Base-by-base conservation (phyloP, 2,329 filamentous ascomycete genomes). In the Fusarium equiseti region DNA sequence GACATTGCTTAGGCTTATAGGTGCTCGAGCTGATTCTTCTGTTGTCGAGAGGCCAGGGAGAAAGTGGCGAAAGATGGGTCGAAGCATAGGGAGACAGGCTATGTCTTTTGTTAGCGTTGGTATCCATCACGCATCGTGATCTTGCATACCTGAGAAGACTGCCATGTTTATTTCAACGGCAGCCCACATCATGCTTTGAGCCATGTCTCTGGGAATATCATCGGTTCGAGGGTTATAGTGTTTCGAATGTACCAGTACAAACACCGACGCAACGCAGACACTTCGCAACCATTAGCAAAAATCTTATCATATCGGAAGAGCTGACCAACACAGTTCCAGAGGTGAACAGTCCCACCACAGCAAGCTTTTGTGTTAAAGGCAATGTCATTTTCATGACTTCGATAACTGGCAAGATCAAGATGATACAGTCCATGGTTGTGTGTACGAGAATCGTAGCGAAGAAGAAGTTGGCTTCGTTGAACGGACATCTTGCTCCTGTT, bases 391-490 rank as follows among this genome's bases (percentile, higher is more conserved):
- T 69, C 42, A 70, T 61, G 5, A 69, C 66, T n/a, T 69, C 66
- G 3, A 68, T 68, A 4, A 66, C 61, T 0, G 66, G 66, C 18
- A 66, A 26, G 10, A 60, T 40, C 32, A 68, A 11, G 22, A 68
- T 68, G 11, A 64, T 43, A 1, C 66, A 64, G 13, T 69, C 59
- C 54, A 81, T 74, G 2, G 77, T 26, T 1, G 77, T 67, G 13
- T 81, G 79, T 0, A 75, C 67, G 0, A 79, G 57, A 3, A 78
- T 73, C 0, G 77, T 79, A 15, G 76, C 76, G 49, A 79, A 77
- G 49, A 80, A 79, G 65, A 78, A 79, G 11, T 73, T 73, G 1
- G 70, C 60, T 24, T 76, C 76, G 20, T 79, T 72, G 40, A 80
- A 77, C 0, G 53, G 65, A 55, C 79, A 82, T 12, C 59, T 56